phyloP scores from a whole-genome alignment of 176 grass and related monocot genomes.

The Triticum aestivum region IWGSC_CS_RefSeq_v2.1 NC_057797.1:48770270-48770769 shows the following conservation, averaged over 20 bases:
- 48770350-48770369: constrained; percentile 43
- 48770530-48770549: constrained; percentile 32
- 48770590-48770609: constrained; percentile 39
- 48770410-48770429: constrained; percentile 47
- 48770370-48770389: constrained; percentile 49
- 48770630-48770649: too few relatives aligned
- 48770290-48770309: constrained; percentile 47
- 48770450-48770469: constrained; percentile 30
- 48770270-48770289: constrained; percentile 44
- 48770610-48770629: constrained; percentile 20
- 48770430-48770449: constrained; percentile 38
- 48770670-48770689: too few relatives aligned
- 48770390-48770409: constrained; percentile 34
- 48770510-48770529: not conserved
- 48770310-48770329: constrained; percentile 37
- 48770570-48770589: constrained; percentile 50
- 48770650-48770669: too few relatives aligned
- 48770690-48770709: too few relatives aligned
- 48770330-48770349: constrained; percentile 43
- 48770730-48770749: too few relatives aligned
- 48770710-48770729: too few relatives aligned
- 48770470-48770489: constrained; percentile 53
- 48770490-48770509: constrained; percentile 33
- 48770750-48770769: too few relatives aligned
- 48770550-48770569: constrained; percentile 56